Evolutionary conservation across 106 monocot species (phyloP), one percentile per base, ranked within the genome.

Genomic region (Phalaenopsis equestris): DNA sequence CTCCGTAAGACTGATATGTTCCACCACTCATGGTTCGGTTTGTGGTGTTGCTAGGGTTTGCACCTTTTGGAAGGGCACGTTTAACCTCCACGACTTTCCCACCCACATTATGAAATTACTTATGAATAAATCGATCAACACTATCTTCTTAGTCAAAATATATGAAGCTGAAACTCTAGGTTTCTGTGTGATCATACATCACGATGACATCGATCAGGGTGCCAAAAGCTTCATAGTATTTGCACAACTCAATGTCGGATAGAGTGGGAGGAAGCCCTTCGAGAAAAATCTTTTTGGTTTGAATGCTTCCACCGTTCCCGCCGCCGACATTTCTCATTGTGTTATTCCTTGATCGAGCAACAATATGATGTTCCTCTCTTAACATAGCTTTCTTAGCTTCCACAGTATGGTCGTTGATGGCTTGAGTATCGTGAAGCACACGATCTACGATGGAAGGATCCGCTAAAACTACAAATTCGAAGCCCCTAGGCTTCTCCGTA

Each of bases 1-100:
- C 85, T 76, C 89, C 87, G 77, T 88, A 89, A 6, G 85, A 77
- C 19, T 89, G 92, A 82, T 90, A 98, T n/a, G 68, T 72, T 9
- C 92, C 92, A 4, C 92, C 92, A 39, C 90, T 83, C 8, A 49
- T 76, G 2, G 90, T 84, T 64, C 94, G 92, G 24, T 76, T 76
- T 30, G 76, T 4, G 6, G 56, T 73, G 48, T 37, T 67, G 24
- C 38, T 83, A 38, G 84, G 84, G 46, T 88, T 90, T 56, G 90
- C 91, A 83, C 85, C 85, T 75, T 85, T 85, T 11, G 85, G 88
- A 14, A 85, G 80, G 64, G 85, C 85, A 9, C 85, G 48, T 72
- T 84, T 85, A 75, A 88, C 84, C 75, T 87, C 84, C 5, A 87
- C 83, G 5, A 61, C 48, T 77, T 87, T 81, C 0, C 87, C 83